Evolutionary conservation across 306 rosid genomes (phyloP).

Genomic region (Senna siamea): DNA sequence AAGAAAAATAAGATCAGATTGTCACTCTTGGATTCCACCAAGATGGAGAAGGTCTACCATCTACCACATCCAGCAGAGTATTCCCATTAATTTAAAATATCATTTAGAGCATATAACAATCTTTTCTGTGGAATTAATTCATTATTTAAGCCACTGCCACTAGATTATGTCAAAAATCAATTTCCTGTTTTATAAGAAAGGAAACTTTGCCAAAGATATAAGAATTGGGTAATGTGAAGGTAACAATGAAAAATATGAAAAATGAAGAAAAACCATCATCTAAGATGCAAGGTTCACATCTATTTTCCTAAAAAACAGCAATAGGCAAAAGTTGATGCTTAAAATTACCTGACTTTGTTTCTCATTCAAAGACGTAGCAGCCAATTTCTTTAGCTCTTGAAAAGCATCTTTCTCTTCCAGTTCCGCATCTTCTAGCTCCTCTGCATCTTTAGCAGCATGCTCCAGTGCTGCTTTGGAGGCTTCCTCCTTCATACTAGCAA

Average conservation of each 20-base stretch:
- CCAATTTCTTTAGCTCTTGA: slow-evolving; percentile 89
- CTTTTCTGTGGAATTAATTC: background rate
- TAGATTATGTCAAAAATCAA: background rate
- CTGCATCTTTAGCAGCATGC: slow-evolving; percentile 43
- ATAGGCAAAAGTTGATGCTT: background rate
- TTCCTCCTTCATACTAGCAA: slow-evolving; percentile 66
- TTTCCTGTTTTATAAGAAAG: background rate
- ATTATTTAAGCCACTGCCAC: background rate
- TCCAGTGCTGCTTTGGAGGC: slow-evolving; percentile 49
- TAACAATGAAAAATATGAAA: background rate
- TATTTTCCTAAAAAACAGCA: too few species aligned
- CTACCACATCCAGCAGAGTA: background rate
- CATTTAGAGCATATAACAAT: background rate
- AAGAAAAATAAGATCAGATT: background rate
- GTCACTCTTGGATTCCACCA: background rate
- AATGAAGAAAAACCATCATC: background rate
- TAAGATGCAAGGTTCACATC: slow-evolving; percentile 4
- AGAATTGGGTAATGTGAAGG: background rate
- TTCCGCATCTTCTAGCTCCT: slow-evolving; percentile 57
- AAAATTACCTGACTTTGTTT: slow-evolving; percentile 59
- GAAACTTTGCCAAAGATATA: background rate
- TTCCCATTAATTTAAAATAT: background rate
- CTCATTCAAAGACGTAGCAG: slow-evolving; percentile 68
- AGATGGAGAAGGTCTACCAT: background rate
- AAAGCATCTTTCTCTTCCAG: slow-evolving; percentile 71